These are phyloP conservation scores for Yamadazyma mexicana DNA, from an alignment of 1,139 yeast genomes.

Conservation along the genomic window DNA sequence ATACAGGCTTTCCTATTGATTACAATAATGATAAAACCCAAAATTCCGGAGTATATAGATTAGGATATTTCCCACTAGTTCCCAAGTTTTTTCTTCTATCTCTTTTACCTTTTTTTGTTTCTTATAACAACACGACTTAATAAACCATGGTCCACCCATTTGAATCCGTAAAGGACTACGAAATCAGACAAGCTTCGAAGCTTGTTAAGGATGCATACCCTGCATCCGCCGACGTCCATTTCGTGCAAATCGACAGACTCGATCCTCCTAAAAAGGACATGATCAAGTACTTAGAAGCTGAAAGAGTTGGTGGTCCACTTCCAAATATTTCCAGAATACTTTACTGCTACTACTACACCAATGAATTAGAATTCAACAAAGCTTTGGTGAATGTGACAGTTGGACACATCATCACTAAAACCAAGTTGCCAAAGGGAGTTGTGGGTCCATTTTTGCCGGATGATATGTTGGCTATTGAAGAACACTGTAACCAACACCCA, in stretches of 20 bases:
- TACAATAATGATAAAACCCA: not conserved
- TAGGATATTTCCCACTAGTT: not conserved
- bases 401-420: slow-evolving; percentile 62
- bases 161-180: slow-evolving; percentile 67
- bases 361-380: slow-evolving; percentile 62
- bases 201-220: slow-evolving; percentile 59
- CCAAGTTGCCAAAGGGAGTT: slow-evolving; percentile 58
- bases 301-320: slow-evolving; percentile 55
- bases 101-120: no score
- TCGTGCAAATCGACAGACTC: slow-evolving; percentile 68
- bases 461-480: slow-evolving; percentile 61
- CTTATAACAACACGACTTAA: no score
- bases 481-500: slow-evolving; percentile 54
- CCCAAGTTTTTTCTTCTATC: not conserved
- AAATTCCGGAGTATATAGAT: not conserved
- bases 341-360: slow-evolving; percentile 65
- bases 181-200: slow-evolving; percentile 63
- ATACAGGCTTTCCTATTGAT: not conserved
- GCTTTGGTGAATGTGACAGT: slow-evolving; percentile 68
- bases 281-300: slow-evolving; percentile 69
- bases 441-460: slow-evolving; percentile 77
- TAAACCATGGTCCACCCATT: slow-evolving; percentile 48
- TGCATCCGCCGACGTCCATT: slow-evolving; percentile 55
- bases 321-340: slow-evolving; percentile 66
- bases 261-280: slow-evolving; percentile 84